Evolutionary conservation across 1,139 yeast genomes (phyloP), one percentile per base, ranked within the genome.

Genomic region (Candida sojae): DNA sequence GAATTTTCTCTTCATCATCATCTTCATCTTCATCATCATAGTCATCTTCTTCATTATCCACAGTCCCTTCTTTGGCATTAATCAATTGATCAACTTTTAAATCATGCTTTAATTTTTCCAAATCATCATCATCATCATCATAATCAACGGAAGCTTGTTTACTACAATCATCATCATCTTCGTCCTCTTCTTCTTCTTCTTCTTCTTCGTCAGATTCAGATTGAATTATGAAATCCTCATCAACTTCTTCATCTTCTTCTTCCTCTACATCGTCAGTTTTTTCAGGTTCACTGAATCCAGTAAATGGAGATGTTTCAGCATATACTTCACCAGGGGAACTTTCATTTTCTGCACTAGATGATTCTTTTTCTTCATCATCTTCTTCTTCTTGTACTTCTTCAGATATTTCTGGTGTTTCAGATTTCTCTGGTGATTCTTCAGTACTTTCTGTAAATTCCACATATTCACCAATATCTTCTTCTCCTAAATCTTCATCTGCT

Each of bases 71-170:
- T 52, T 57, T 42, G 12, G 45, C 44, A 41, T 52, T 50, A 4
- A 49, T 59, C 60, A 42, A 58, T 56, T 61, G 61, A 43, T 73
- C 78, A 31, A 57, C 60, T 48, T 66, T 70, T 39, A 74, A 56
- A 49, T 62, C 76, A 41, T 64, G 63, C 47, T 68, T 73, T 45
- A 70, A 63, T 41, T 66, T 58, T 17, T 66, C 64, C 35, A 64
- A 59, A 46, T 65, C 68, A 45, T 68, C 75, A 17, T 68, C 65
- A 17, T 43, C 46, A 13, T 52, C 53, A 28, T 68, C 75, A 17
- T 68, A 64, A 17, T 43, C 46, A 13, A 50, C 53, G 25, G 44
- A 50, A n/a, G 25, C 44, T 26, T 38, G 26, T 6, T 44, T 40
- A 21, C 42, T 30, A 17, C 42, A 28, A 10, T 40, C 36, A 29